Evolutionary conservation across 148 eudicot species (phyloP), one percentile per base, ranked within the genome.

Genomic region (Vaccinium myrtillus): DNA sequence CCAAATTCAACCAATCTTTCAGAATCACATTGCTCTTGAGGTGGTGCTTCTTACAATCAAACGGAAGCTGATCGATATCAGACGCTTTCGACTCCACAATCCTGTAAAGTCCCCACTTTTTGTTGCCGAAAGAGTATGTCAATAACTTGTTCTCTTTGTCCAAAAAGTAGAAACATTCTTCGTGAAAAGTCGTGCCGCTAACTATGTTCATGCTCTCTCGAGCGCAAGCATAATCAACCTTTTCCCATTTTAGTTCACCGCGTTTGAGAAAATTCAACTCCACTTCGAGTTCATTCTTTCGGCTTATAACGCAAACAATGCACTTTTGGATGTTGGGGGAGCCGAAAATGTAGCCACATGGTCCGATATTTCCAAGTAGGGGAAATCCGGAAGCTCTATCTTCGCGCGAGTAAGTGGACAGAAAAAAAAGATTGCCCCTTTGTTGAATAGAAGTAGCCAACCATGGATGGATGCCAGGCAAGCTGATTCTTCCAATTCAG

Each of bases 381-480:
- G 90, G 76, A 88, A 76, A 1, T 75, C 1, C 0, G 90, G 90
- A 18, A 88, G 86, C 4, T 81, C 63, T 0, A 88, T 88, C 54
- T 19, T 83, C 4, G 80, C 88, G 0, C 79, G 36, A 0, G 90
- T 86, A 48, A 88, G 86, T 9, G 88, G 88, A 77, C 81, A 86
- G 77, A 88, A 86, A 76, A 86, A 87, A 65, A 77, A 71, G 6
- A 84, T 53, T 4, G 74, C 61, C 4, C 75, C 69, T 1, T 83
- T 32, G 7, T 81, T 8, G 75, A 19, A 82, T 12, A 88, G 67
- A 8, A 88, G 83, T 6, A 88, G 84, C 90, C 90, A 88, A 0
- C 90, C 90, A 0, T 77, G 76, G 46, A 25, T 25, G 8, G 90
- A 88, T 56, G 90, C 88, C 0, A 87, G 80, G 80, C 89, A 84